These are phyloP conservation scores for Sugiyamaella floridensis DNA, from an alignment of 805 yeast genomes.

Conservation along the genomic window DNA sequence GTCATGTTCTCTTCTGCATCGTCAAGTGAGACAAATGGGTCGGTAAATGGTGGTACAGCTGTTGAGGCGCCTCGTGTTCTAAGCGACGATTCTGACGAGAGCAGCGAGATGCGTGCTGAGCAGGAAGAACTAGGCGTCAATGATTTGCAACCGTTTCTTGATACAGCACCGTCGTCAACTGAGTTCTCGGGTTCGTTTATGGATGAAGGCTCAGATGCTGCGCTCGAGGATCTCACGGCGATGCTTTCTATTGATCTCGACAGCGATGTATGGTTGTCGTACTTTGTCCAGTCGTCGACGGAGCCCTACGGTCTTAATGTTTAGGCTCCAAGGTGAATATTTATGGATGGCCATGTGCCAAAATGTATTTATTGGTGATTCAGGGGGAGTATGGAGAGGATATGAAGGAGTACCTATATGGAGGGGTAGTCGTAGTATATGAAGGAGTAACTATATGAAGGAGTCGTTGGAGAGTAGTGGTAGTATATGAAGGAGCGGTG, in stretches of 20 bases:
- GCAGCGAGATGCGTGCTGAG: neutral
- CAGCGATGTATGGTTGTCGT: slow-evolving; percentile 17
- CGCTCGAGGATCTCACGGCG: slow-evolving; percentile 11
- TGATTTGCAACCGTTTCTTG: neutral
- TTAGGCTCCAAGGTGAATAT: no score
- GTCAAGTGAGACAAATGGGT: neutral
- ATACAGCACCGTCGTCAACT: neutral
- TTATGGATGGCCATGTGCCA: no score
- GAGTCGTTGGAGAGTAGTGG: no score
- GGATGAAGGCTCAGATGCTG: slow-evolving; percentile 10
- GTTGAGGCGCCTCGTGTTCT: neutral
- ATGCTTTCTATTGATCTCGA: slow-evolving; percentile 16
- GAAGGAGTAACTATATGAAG: no score
- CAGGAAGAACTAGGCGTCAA: neutral
- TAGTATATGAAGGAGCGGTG: no score
- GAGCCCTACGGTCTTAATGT: neutral
- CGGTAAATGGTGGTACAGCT: neutral
- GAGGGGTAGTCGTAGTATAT: no score
- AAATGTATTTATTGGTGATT: no score
- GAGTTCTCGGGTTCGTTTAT: neutral
- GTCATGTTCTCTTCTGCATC: neutral
- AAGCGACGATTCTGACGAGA: neutral
- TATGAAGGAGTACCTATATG: no score
- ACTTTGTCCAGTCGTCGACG: slow-evolving; percentile 2
- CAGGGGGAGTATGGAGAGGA: no score